Base-by-base conservation (phyloP, 139 green algal genomes). In the Coelastrella sp. region DNA sequence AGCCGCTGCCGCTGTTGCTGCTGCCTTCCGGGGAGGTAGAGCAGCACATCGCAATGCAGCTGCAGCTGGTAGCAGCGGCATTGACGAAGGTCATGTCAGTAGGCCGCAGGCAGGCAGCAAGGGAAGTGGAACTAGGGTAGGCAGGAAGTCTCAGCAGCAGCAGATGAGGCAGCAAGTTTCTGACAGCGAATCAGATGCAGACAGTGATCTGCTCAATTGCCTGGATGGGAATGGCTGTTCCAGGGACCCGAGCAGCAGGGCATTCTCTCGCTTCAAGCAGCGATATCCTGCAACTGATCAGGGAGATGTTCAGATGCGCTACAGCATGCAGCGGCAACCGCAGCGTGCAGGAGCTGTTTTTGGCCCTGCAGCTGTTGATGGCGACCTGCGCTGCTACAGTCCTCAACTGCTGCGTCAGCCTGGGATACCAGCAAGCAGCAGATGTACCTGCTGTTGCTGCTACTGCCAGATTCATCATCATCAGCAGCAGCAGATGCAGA, bases 11-110 rank as follows among this genome's bases (percentile, higher is more conserved):
- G 71, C 40, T 27, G 71, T 57, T 40, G 71, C 71, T 38, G 41
- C 69, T 38, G 41, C 69, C 21, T 64, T 64, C 21, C 62, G 71
- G 41, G 71, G 5, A 32, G 66, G 27, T 30, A n/a, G 32, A 37
- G n/a, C n/a, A 48, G 41, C 15, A 5, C 71, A 45, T 45, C 30
- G 21, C 11, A 25, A 51, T n/a, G 51, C 30, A 9, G 48, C 73
- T 37, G 51, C 74, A 45, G 75, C 75, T 57, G 75, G 51, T 45
- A 82, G 75, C 50, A 68, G 73, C 73, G 59, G 73, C 48, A 62
- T 79, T 50, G 71, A 62, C 32, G 41, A 43, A 32, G 21, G 27
- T 17, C 30, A 68, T 5, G 64, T n/a, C 64, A 45, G 64, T 13
- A 77, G 67, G 34, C 30, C 3, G 37, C 35, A 13, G 35, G 25